Evolutionary conservation across 495 filamentous ascomycete genomes (phyloP), one percentile per base, ranked within the genome.

Genomic region (Cercophora sp.): DNA sequence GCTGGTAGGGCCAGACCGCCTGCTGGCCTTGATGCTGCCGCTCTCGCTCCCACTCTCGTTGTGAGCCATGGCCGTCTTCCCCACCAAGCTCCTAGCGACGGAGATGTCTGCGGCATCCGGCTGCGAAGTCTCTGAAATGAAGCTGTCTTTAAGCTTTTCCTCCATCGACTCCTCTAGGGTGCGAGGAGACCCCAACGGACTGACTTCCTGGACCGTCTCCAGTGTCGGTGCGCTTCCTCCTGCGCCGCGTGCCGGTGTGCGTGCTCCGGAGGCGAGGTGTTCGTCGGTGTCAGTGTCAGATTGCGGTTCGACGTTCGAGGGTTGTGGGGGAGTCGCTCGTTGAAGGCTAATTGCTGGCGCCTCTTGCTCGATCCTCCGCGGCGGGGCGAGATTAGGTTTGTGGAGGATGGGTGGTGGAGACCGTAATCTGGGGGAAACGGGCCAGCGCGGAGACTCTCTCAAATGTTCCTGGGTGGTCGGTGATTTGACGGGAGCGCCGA

Each of bases 151-250:
- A 54, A 70, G 70, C 63, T 67, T 78, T 56, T 77, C 75, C 56
- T 65, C 72, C 57, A 70, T 56, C 35, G 64, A 73, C 45, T 51
- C 68, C 62, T 63, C 75, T n/a, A n/a, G n/a, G 70, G 43, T 63
- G 8, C 76, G 79, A 0, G 88, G 88, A 10, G 89, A 89, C 23
- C 83, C 81, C 23, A 90, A 86, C 55, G 88, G 79, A 68, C 89
- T 95, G 41, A 84, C 83, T 72, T 98, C 93, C 65, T 96, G 86
- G 24, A 98, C 93, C 0, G 93, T 98, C 68, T 95, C 93, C 46
- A 98, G 73, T 35, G 81, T 82, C 15, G 87, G 83, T 18, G 79
- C 78, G 54, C 77, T 80, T 46, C 83, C 85, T 60, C 82, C 85
- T 39, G 72, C 73, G 20, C 80, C 84, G 63, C 91, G 83, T 43